Evolutionary conservation across 1,284 basidiomycete species (phyloP).

Genomic region (Irpex lacteus): DNA sequence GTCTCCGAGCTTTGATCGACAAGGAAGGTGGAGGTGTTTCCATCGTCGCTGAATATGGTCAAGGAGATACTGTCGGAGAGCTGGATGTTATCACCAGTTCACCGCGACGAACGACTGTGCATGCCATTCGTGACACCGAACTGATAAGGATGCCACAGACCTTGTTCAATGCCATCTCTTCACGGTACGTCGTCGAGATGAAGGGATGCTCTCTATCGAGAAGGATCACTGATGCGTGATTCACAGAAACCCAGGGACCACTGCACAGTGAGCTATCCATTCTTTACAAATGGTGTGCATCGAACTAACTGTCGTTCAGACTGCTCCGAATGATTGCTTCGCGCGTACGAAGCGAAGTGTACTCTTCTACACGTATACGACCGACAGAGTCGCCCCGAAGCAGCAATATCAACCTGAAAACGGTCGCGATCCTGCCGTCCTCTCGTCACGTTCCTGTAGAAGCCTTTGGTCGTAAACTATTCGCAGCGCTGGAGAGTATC

Average conservation of each 20-base stretch:
- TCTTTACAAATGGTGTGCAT: neutral
- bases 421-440: constrained; percentile 82
- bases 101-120: constrained; percentile 86
- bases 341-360: constrained; percentile 83
- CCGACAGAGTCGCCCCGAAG: constrained; percentile 64
- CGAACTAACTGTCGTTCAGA: constrained; percentile 32
- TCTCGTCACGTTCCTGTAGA: constrained; percentile 85
- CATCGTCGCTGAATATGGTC: constrained; percentile 92
- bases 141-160: constrained; percentile 98
- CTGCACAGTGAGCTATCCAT: constrained; percentile 71
- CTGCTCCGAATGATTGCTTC: constrained; percentile 91
- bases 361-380: constrained; percentile 49
- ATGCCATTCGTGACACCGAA: constrained; percentile 98
- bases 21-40: constrained; percentile 70
- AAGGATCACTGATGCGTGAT: constrained; percentile 3
- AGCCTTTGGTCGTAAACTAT: constrained; percentile 86
- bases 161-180: constrained; percentile 94
- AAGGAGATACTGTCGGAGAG: constrained; percentile 85
- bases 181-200: constrained; percentile 47
- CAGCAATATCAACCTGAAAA: constrained; percentile 87
- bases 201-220: constrained; percentile 5
- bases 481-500: constrained; percentile 81
- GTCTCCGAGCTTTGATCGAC: constrained; percentile 81
- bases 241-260: constrained; percentile 87
- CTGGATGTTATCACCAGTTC: constrained; percentile 97